Percentiles rank a stretch among this genome's conserved stretches.
Conservation (phyloP, 169 alveolate species). For the Cryptosporidium felis region DNA sequence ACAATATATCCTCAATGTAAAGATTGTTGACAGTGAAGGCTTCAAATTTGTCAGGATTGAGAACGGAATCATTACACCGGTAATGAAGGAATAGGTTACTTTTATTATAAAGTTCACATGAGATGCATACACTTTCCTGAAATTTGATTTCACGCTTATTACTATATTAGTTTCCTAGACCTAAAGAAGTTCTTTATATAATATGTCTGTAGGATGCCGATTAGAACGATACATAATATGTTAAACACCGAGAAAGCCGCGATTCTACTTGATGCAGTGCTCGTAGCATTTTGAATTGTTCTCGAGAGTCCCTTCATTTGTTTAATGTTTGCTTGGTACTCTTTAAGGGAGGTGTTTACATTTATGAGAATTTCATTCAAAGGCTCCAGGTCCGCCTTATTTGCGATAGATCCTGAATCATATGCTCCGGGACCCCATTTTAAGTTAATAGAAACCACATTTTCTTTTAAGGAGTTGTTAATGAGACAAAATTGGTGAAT, state of each 20-base stretch:
- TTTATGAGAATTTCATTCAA: not conserved
- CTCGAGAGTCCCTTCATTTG: slow-evolving; percentile 8
- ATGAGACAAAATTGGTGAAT: slow-evolving; percentile 27
- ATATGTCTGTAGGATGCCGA: slow-evolving; percentile 17
- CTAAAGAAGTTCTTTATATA: slow-evolving; percentile 46
- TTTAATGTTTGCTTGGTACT: slow-evolving; percentile 25
- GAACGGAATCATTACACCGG: slow-evolving; percentile 32
- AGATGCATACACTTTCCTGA: too few species aligned
- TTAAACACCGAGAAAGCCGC: slow-evolving; percentile 34
- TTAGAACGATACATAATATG: not conserved
- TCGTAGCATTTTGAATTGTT: not conserved
- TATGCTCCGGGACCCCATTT: slow-evolving; percentile 66
- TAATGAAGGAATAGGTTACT: not conserved
- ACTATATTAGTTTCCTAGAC: slow-evolving; percentile 64
- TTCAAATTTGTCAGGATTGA: slow-evolving; percentile 75
- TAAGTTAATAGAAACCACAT: not conserved
- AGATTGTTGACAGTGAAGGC: slow-evolving; percentile 77
- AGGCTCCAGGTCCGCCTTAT: slow-evolving; percentile 46
- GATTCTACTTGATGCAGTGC: slow-evolving; percentile 18
- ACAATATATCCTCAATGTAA: slow-evolving; percentile 80
- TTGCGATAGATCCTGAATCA: slow-evolving; percentile 41
- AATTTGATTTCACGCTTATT: too few species aligned
- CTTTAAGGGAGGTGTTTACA: slow-evolving; percentile 37
- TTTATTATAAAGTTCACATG: not conserved
- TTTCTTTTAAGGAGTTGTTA: not conserved